phyloP scores from a whole-genome alignment of 2,329 filamentous ascomycete genomes.

The Aspergillus unguis region DNA sequence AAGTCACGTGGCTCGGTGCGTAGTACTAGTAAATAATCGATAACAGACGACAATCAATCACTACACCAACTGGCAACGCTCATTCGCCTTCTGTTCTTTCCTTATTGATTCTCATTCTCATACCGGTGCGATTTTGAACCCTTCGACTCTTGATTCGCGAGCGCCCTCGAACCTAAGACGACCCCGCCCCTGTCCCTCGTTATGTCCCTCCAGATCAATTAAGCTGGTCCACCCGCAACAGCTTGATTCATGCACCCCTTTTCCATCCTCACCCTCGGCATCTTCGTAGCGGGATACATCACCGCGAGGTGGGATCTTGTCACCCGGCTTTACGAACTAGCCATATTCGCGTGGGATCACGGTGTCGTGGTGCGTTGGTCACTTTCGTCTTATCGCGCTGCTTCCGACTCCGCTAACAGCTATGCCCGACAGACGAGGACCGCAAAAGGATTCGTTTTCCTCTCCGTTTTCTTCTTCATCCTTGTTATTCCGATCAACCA shows the following conservation, averaged over 20 bases:
- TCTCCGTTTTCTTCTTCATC: constrained; percentile 80
- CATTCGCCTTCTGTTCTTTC: neutral
- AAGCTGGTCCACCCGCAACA: constrained; percentile 19
- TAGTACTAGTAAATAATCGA: constrained; percentile 1
- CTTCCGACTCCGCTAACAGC: neutral
- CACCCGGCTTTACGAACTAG: constrained; percentile 92
- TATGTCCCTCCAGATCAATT: constrained; percentile 32
- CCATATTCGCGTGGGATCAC: constrained; percentile 97
- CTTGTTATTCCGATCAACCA: constrained; percentile 80
- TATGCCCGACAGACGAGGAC: constrained; percentile 63
- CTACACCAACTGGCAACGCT: neutral
- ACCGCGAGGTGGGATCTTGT: constrained; percentile 99
- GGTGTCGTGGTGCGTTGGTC: constrained; percentile 75
- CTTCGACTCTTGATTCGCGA: neutral
- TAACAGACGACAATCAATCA: constrained; percentile 6
- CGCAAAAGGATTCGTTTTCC: constrained; percentile 75
- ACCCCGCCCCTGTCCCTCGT: constrained; percentile 16
- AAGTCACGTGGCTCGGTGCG: constrained; percentile 6
- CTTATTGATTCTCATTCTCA: neutral
- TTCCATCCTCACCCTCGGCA: constrained; percentile 89
- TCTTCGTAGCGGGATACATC: constrained; percentile 99
- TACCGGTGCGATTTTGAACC: neutral
- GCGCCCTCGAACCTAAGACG: neutral
- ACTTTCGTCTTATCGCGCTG: constrained; percentile 8
- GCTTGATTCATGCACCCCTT: constrained; percentile 83